Base-by-base conservation (phyloP, 225 moss, liverwort and hornwort species). In the Rhytidiadelphus loreus region DNA sequence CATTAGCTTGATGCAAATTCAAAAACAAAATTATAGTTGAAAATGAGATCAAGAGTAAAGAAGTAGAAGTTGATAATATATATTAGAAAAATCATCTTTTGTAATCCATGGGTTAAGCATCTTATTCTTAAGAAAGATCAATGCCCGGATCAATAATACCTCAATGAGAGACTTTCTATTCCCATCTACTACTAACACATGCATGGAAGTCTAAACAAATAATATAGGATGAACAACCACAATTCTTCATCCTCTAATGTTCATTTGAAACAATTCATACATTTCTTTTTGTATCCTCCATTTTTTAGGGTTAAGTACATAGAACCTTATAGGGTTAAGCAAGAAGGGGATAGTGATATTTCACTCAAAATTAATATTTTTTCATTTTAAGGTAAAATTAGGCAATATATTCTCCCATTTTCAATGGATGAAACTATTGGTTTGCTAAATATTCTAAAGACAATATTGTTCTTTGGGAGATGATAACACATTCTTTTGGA, bases 251-350 rank as follows among this genome's bases (percentile, higher is more conserved):
- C 12, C 0, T 70, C 15, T 41, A 25, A 41, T 41, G 25, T 25
- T 41, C 41, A 70, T 41, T 41, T 41, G 15, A 70, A 25, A 14
- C 13, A 39, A 24, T 69, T 41, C 24, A 69, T 35, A 39, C 13
- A 7, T 0, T 2, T 0, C 4, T 39, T n/a, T 13, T 1, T 39
- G 0, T 12, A 12, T 68, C 8, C 12, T n/a, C 2, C 0, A 2
- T 21, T 21, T 7, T 22, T 21, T 0, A 66, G 4, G 6, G 1
- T 37, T 6, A 37, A n/a, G 4, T 68, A 22, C 0, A 3, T 1
- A 22, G 0, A 68, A 23, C 14, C 5, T 41, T 70, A 41, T 1
- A 64, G 0, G 70, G 0, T 8, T 8, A 8, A 14, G 41, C 25
- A 70, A 25, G 0, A 19, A 8, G 3, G 5, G 6, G 4, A 9